Base-by-base conservation (phyloP, 768 basidiomycete genomes). In the Lactifluus pinguis region DNA sequence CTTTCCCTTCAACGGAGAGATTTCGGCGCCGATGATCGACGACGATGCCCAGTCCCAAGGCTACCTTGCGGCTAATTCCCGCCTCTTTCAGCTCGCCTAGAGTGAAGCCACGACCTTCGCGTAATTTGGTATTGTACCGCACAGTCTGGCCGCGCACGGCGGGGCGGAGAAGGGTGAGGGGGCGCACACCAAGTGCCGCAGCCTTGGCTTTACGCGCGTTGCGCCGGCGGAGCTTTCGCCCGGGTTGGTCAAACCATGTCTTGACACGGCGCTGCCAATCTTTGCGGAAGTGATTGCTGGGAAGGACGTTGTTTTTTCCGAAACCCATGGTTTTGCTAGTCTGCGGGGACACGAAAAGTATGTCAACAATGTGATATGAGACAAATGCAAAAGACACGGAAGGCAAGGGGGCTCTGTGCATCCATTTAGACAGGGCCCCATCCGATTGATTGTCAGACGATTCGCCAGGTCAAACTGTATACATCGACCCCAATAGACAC, bases 191-290 rank as follows among this genome's bases (percentile, higher is more conserved):
- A 59, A 97, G 87, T 63, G 84, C 74, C 49, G 92, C 83, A 59
- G 93, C 92, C 80, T 97, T 98, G 68, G 79, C 78, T 76, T 92
- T 87, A 77, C 97, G 91, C 48, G 94, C 92, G 50, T 80, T 85
- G 74, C 97, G 89, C 73, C 97, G 83, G 74, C 92, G 89, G 75
- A 94, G 89, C 79, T 98, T 98, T 73, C 91, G 89, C 52, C 95
- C 95, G 59, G 97, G 93, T 78, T 99, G 97, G 81, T 98, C 90
- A 75, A 98, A 98, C 95, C 95, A 94, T 72, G 92, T 95, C 76
- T 87, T 87, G 69, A 95, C 93, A 67, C 88, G 89, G 72, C 86
- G 83, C 76, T 98, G 95, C 95, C 95, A 98, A 75, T 98, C 95
- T 86, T 98, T 98, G 80, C 85, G 91, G 84, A 94, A 94, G 75